These are phyloP conservation scores for Achaetomium macrosporum DNA, from an alignment of 2,329 filamentous ascomycete species.

Conservation along the genomic window DNA sequence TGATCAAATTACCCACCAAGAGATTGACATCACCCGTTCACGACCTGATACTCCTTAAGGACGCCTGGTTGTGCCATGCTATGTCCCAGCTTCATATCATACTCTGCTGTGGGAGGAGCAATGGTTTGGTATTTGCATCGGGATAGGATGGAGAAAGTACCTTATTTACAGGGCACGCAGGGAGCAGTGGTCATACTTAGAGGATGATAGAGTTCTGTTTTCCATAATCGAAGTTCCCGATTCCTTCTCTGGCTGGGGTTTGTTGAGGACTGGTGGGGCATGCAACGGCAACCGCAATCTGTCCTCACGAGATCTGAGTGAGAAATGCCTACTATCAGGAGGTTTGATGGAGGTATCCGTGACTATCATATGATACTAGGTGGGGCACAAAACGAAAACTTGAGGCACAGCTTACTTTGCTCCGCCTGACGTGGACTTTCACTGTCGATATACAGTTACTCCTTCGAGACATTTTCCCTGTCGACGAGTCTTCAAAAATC, in stretches of 20 bases:
- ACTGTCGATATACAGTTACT: not conserved
- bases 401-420: too few species aligned
- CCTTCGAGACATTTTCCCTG: too few species aligned
- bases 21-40: slow-evolving; percentile 2
- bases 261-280: not conserved
- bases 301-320: not conserved
- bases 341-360: too few species aligned
- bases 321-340: too few species aligned
- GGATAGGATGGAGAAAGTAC: slow-evolving; percentile 13
- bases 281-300: too few species aligned
- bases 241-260: not conserved
- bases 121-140: slow-evolving; percentile 29
- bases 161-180: too few species aligned
- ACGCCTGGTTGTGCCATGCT: slow-evolving; percentile 30
- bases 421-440: not conserved
- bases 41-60: slow-evolving; percentile 11
- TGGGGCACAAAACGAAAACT: too few species aligned
- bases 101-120: slow-evolving; percentile 29
- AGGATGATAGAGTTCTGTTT: slow-evolving; percentile 21
- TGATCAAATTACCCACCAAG: not conserved
- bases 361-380: too few species aligned
- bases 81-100: slow-evolving; percentile 26
- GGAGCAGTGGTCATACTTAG: too few species aligned
- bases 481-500: not conserved
- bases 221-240: not conserved